Evolutionary conservation across 352 stramenopile species (phyloP).

Genomic region (Paralagenidium karlingii): DNA sequence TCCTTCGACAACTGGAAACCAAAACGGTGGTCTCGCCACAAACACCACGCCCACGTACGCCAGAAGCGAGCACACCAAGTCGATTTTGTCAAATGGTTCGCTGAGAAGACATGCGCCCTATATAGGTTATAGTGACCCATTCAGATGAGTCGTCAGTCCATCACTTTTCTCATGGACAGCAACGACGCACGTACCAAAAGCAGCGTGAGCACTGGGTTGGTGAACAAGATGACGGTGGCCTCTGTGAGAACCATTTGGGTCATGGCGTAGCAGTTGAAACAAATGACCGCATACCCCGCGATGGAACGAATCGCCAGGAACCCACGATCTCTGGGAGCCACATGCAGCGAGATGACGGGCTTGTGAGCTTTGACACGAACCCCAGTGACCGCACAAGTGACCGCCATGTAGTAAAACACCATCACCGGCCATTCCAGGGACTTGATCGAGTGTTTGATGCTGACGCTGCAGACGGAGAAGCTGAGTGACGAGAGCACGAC

Average conservation of each 20-base stretch:
- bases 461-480: too few species aligned
- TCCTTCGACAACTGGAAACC: constrained; percentile 1
- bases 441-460: too few species aligned
- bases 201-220: constrained; percentile 48
- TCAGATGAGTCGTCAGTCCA: too few species aligned
- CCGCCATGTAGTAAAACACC: too few species aligned
- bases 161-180: too few species aligned
- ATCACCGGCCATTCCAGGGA: too few species aligned
- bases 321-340: constrained; percentile 9
- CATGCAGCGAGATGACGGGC: too few species aligned
- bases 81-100: constrained; percentile 27
- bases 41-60: constrained; percentile 30
- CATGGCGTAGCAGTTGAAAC: constrained; percentile 56
- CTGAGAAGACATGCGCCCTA: constrained; percentile 22
- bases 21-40: constrained; percentile 26
- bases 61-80: constrained; percentile 16
- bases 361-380: too few species aligned
- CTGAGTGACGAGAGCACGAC: too few species aligned
- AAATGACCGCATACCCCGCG: constrained; percentile 39
- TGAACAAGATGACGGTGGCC: constrained; percentile 50
- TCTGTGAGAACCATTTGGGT: constrained; percentile 61
- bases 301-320: constrained; percentile 29
- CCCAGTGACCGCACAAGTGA: too few species aligned
- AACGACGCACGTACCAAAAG: constrained; percentile 45
- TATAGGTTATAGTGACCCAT: too few species aligned